Conservation (phyloP, 495 filamentous ascomycete genomes). For the Schizothecium vesticola region DNA sequence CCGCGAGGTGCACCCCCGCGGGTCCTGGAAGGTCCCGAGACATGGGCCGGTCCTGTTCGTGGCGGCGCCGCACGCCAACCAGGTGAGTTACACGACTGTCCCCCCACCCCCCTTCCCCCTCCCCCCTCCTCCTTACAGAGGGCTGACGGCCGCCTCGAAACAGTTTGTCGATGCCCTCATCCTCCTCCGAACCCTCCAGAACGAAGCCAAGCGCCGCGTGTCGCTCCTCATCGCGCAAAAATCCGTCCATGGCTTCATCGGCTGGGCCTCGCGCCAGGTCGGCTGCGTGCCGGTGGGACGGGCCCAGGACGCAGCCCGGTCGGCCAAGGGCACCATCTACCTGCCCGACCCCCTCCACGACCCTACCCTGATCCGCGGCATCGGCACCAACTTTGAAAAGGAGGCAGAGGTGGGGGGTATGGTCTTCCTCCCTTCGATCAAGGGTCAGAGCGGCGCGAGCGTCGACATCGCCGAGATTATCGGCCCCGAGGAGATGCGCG, state of each 20-base stretch:
- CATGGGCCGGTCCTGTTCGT: constrained; percentile 90
- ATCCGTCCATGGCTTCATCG: constrained; percentile 87
- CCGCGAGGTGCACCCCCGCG: constrained; percentile 90
- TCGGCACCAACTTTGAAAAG: constrained; percentile 77
- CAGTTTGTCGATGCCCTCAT: constrained; percentile 95
- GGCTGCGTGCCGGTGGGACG: constrained; percentile 85
- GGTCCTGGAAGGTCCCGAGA: constrained; percentile 86
- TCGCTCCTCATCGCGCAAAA: constrained; percentile 92
- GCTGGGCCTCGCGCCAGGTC: constrained; percentile 67
- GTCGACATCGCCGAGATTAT: constrained; percentile 74
- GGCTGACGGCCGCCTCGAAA: constrained; percentile 5
- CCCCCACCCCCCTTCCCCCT: not conserved
- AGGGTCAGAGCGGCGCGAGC: constrained; percentile 67
- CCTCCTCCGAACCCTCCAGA: constrained; percentile 80
- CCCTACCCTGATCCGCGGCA: constrained; percentile 76
- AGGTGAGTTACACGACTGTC: constrained; percentile 49
- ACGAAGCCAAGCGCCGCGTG: constrained; percentile 80
- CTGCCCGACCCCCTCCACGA: constrained; percentile 83
- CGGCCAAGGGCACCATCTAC: constrained; percentile 75
- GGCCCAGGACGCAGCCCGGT: constrained; percentile 81
- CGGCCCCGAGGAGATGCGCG: constrained; percentile 71
- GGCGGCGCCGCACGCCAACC: constrained; percentile 97
- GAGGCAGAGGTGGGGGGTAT: constrained; percentile 74
- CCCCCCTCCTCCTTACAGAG: not conserved
- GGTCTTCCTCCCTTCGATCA: constrained; percentile 76